Percentiles rank a stretch among this genome's conserved stretches.
Conservation (phyloP, 352 stramenopile genomes). For the Elongisporangium senticosum region DNA sequence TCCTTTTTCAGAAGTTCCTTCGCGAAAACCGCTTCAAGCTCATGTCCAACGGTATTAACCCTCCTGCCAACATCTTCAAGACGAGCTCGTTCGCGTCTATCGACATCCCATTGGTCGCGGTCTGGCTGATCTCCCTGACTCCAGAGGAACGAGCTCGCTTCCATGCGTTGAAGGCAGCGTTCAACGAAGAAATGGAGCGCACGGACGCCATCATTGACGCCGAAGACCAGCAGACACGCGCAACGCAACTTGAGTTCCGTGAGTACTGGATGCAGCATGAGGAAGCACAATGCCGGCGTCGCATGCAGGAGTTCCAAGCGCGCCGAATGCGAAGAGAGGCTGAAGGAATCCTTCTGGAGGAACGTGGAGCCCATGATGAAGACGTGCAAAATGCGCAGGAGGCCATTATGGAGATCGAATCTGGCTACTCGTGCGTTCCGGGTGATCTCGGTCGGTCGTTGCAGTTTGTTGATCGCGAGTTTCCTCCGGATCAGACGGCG, state of each 20-base stretch:
- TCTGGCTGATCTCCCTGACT: conserved; percentile 86
- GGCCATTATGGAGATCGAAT: conserved; percentile 81
- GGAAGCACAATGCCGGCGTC: conserved; percentile 57
- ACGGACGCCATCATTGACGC: conserved; percentile 69
- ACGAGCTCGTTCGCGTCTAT: conserved; percentile 86
- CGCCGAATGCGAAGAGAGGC: conserved; percentile 62
- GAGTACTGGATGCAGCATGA: conserved; percentile 58
- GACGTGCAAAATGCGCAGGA: conserved; percentile 77
- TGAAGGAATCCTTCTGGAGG: conserved; percentile 45
- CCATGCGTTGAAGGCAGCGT: conserved; percentile 82
- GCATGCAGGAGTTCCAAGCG: conserved; percentile 74
- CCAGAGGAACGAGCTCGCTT: conserved; percentile 83
- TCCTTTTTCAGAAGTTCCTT: conserved; percentile 92
- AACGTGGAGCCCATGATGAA: conserved; percentile 53
- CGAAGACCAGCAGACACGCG: conserved; percentile 49
- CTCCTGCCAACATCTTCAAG: conserved; percentile 87
- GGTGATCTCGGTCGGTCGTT: conserved; percentile 73
- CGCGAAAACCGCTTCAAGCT: conserved; percentile 93
- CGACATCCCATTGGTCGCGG: conserved; percentile 85
- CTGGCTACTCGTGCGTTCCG: conserved; percentile 65
- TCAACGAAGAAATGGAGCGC: conserved; percentile 83
- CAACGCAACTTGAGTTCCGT: conserved; percentile 40
- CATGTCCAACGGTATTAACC: conserved; percentile 90
- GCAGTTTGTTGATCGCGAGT: conserved; percentile 89
- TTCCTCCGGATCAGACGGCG: conserved; percentile 73